phyloP scores from a whole-genome alignment of 1,139 yeast genomes.

The Kluyveromyces sp. region DNA sequence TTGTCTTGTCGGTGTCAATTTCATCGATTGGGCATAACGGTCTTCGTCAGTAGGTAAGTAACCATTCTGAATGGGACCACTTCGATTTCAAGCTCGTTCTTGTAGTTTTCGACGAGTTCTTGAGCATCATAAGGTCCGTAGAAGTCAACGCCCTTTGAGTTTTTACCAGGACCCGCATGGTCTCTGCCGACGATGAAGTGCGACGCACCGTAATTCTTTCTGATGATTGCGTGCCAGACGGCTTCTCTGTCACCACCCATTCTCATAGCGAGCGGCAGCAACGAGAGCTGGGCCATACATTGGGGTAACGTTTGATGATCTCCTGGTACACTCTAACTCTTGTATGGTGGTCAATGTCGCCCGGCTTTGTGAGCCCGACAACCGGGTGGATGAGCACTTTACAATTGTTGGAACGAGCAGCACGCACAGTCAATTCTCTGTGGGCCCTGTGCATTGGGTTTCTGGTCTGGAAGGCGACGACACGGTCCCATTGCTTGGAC shows the following conservation, averaged over 20 bases:
- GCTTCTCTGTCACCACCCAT: slow-evolving; percentile 99
- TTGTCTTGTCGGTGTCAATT: slow-evolving; percentile 62
- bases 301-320: slow-evolving; percentile 84
- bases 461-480: slow-evolving; percentile 96
- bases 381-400: slow-evolving; percentile 92
- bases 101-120: slow-evolving; percentile 67
- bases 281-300: slow-evolving; percentile 80
- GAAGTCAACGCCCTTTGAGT: slow-evolving; percentile 88
- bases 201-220: slow-evolving; percentile 94
- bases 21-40: slow-evolving; percentile 90
- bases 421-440: slow-evolving; percentile 90
- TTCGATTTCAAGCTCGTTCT: slow-evolving; percentile 73
- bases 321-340: slow-evolving; percentile 93
- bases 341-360: slow-evolving; percentile 96
- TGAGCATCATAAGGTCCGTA: slow-evolving; percentile 98
- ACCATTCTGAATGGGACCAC: slow-evolving; percentile 97
- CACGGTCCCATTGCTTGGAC: slow-evolving; percentile 77
- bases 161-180: slow-evolving; percentile 95
- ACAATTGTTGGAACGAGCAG: slow-evolving; percentile 72
- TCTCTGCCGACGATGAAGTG: slow-evolving; percentile 97
- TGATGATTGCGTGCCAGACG: slow-evolving; percentile 94
- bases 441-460: slow-evolving; percentile 99
- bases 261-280: slow-evolving; percentile 94
- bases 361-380: slow-evolving; percentile 94
- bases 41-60: slow-evolving; percentile 89